Base-by-base conservation (phyloP, 2,329 filamentous ascomycete genomes). In the Trichophyton benhamiae region DNA sequence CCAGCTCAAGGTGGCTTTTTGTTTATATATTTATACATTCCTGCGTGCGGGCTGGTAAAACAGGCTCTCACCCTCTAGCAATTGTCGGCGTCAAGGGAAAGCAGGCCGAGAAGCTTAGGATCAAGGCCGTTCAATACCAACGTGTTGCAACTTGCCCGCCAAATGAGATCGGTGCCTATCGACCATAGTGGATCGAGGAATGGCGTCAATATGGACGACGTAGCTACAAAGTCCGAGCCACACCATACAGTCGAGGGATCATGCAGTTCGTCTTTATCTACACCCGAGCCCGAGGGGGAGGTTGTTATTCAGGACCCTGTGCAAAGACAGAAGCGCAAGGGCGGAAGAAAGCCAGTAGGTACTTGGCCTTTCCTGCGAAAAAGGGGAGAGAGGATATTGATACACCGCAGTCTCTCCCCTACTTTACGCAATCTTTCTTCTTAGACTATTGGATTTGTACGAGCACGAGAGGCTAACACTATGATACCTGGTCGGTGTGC, bases 341-440 rank as follows among this genome's bases (percentile, higher is more conserved):
- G 94, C 71, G 94, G 94, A 64, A 87, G 94, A 72, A 99, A 97
- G 80, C 94, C 94, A 72, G 94, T 97, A 85, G 76, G 84, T 81
- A 53, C 22, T n/a, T 53, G 22, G 22, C 49, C 27, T 53, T 53
- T 20, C 49, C 49, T 44, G 4, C 6, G n/a, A 44, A 25, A 25
- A n/a, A 33, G 49, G 49, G 49, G 27, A n/a, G 48, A 13, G 13
- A n/a, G 67, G 68, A 62, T 66, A 57, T 57, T 60, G 9, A 13
- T 41, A 57, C 58, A 13, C 48, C 42, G 58, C 41, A 3, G 33
- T 13, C 33, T 57, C 55, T 58, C 57, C 61, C 27, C 27, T 30
- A 30, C 46, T 57, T 59, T 62, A 58, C 58, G 41, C 15, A 44
- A n/a, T 62, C 30, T 62, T 61, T 55, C 58, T 62, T 58, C 63